phyloP scores from a whole-genome alignment of 2,329 filamentous ascomycete species.

The Alternaria triticimaculans region DNA sequence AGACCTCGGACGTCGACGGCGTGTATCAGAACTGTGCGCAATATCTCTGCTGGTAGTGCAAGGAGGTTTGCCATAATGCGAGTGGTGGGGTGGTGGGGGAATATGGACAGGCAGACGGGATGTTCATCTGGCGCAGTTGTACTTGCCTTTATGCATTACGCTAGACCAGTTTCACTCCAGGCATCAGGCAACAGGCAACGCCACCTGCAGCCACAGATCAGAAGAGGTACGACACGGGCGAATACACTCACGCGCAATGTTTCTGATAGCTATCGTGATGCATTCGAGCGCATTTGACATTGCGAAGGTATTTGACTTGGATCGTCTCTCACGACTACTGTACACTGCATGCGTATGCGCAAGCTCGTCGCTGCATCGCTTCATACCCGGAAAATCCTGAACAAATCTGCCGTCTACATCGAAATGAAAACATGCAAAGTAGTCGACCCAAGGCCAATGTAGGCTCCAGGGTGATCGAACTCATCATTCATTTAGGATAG shows the following conservation, averaged over 20 bases:
- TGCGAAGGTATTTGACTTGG: neutral
- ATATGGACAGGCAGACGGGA: neutral
- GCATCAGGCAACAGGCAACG: neutral
- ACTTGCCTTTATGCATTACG: neutral
- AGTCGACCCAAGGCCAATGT: neutral
- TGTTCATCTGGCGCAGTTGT: neutral
- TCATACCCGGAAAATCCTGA: neutral
- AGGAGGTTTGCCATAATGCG: neutral
- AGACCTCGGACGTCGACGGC: neutral
- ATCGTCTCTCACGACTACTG: neutral
- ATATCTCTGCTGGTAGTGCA: neutral
- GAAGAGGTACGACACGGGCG: neutral
- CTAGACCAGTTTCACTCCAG: neutral
- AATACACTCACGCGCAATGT: neutral
- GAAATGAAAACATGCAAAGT: neutral
- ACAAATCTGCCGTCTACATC: neutral
- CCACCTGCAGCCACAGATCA: neutral
- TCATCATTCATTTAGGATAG: neutral
- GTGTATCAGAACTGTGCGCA: neutral
- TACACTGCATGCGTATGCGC: neutral
- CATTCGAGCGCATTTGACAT: neutral
- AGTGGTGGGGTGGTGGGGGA: neutral
- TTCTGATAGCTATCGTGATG: neutral
- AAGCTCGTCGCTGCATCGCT: neutral
- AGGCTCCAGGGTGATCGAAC: neutral